Evolutionary conservation across 2,329 filamentous ascomycete genomes (phyloP), one percentile per base, ranked within the genome.

Genomic region (Claviceps monticola): DNA sequence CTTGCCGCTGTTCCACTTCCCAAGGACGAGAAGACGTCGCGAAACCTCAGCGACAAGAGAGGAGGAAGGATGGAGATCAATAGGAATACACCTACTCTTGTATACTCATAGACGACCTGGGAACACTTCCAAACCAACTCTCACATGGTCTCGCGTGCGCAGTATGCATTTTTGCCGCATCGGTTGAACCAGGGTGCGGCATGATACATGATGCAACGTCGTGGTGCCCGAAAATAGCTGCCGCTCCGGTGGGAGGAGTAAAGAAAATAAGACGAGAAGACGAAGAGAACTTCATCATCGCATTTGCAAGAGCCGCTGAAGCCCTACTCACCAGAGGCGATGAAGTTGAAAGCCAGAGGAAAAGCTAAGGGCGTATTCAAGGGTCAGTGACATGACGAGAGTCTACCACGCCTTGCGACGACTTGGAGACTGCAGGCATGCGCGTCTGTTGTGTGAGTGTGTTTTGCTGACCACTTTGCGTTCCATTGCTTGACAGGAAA

Each of bases 341-440:
- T 86, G 74, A 93, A 93, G 72, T 93, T 93, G 65, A 93, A 75
- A 67, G 87, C 86, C 68, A 93, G 73, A 60, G 87, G 87, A 58
- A 88, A 71, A 58, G 84, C 87, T 93, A 61, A 7, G 29, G 8
- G 8, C 23, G 6, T 13, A 16, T 13, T 11, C 47, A 54, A 59
- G 56, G 50, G 46, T 50, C 16, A 56, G 45, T 14, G 19, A 38
- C 29, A 51, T 23, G 2, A 42, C 17, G 7, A 43, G 11, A 46
- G 16, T 11, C 16, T 36, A 23, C 21, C 29, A 34, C 9, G 29
- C 9, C 29, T 29, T 29, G 26, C 26, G 26, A 26, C 26, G 26
- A 26, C 26, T 26, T 26, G 26, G 14, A 44, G 26, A 36, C 14
- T 21, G 38, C 11, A 19, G 19, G 17, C 16, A 9, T 26, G 9